Evolutionary conservation across 2,329 filamentous ascomycete genomes (phyloP).

Genomic region (Verticillium longisporum): DNA sequence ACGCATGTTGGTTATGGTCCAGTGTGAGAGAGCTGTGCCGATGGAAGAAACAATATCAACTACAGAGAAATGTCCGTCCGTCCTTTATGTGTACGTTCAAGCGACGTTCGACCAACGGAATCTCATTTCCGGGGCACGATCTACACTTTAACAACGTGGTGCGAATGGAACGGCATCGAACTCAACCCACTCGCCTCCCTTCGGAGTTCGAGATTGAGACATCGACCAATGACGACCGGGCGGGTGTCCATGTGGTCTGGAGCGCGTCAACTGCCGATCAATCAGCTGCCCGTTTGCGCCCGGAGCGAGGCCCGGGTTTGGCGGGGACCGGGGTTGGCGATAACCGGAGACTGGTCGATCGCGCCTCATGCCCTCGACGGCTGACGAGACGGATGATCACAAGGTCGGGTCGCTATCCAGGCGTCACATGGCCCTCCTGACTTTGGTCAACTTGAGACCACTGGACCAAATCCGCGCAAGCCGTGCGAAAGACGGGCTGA

Average conservation of each 20-base stretch:
- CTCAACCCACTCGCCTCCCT: background rate
- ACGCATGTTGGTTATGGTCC: background rate
- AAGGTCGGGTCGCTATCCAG: no score
- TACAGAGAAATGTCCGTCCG: background rate
- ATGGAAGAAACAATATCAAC: background rate
- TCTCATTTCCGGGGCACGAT: no score
- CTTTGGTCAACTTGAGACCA: no score
- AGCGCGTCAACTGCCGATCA: background rate
- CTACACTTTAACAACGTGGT: background rate
- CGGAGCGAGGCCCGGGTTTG: no score
- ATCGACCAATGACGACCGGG: background rate
- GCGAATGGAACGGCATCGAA: background rate
- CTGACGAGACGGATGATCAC: no score
- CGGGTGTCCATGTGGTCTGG: background rate
- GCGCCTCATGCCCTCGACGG: background rate
- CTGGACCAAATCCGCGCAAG: no score
- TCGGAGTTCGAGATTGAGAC: background rate
- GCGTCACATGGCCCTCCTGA: no score
- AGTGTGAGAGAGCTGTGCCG: background rate
- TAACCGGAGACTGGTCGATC: background rate
- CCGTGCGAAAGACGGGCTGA: background rate
- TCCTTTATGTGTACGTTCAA: background rate
- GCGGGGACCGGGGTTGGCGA: background rate
- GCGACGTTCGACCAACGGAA: no score
- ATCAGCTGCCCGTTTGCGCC: background rate